Base-by-base conservation (phyloP, 202 grass and related monocot species). In the Dendrocalamus latiflorus region DNA sequence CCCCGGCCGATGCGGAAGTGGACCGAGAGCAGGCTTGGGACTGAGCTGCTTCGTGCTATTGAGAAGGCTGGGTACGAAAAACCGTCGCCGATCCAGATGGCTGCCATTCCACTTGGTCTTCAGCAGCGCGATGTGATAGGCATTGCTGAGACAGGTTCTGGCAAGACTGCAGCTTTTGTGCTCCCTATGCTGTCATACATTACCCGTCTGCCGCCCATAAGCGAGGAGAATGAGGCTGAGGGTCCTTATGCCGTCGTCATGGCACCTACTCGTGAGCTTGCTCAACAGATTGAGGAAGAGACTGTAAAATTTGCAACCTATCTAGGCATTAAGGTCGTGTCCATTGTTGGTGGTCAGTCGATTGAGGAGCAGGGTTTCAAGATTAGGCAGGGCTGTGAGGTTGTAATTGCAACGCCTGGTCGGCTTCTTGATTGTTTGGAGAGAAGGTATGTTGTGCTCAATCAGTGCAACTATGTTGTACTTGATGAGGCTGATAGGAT, bases 61-160 rank as follows among this genome's bases (percentile, higher is more conserved):
- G 92, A 90, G 56, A 94, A 98, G 81, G 90, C 60, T 38, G 90
- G 90, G 18, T 98, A 94, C 58, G 84, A 94, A 76, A 83, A 88
- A 54, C 95, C 95, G 0, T 94, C 95, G 1, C 95, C 95, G 0
- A 98, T 98, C 59, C 95, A 94, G 81, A 98, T 98, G 95, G 95
- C 95, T 44, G 84, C 95, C 59, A 98, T 98, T 73, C 95, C 95
- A 20, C 88, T 98, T 80, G 92, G 95, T 41, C 81, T 98, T 17
- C 92, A 98, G 68, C 95, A 98, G 88, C 90, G 95, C n/a, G 95
- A 94, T 91, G 95, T 98, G 70, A 98, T 98, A 42, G 95, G 95
- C 36, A 86, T 98, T 86, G 92, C 95, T 6, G 95, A 98, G 85
- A 98, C 95, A 5, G 92, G 95, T 62, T 98, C 95, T 2, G 95